Percentiles rank a stretch among this genome's conserved stretches.
phyloP scores from a whole-genome alignment of 176 grass and related monocot genomes.

The Luzula sylvatica region DNA sequence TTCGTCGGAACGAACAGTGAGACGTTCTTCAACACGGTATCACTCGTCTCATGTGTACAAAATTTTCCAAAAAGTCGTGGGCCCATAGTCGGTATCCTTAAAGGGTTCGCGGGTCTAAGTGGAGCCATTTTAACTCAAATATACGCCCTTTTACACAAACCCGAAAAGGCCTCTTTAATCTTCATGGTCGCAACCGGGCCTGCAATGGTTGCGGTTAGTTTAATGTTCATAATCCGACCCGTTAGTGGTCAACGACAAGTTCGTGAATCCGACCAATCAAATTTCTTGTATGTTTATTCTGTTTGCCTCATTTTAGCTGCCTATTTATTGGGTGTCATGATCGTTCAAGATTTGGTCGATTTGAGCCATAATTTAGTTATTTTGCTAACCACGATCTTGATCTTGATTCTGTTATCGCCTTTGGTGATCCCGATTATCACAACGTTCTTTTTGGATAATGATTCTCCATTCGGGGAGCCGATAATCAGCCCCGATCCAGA shows the following conservation, averaged over 20 bases:
- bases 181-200: slow-evolving; percentile 80
- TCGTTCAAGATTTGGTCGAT: slow-evolving; percentile 69
- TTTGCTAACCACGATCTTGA: slow-evolving; percentile 42
- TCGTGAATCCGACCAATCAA: slow-evolving; percentile 61
- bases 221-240: slow-evolving; percentile 87
- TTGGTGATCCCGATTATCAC: slow-evolving; percentile 49
- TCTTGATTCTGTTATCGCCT: slow-evolving; percentile 49
- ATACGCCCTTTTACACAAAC: slow-evolving; percentile 59
- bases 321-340: slow-evolving; percentile 78
- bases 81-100: slow-evolving; percentile 72
- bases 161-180: slow-evolving; percentile 51
- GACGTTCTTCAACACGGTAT: slow-evolving; percentile 78
- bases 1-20: slow-evolving; percentile 84
- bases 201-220: slow-evolving; percentile 52
- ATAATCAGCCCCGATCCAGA: slow-evolving; percentile 41
- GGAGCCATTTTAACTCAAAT: slow-evolving; percentile 76
- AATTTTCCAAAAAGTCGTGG: slow-evolving; percentile 91
- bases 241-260: slow-evolving; percentile 70
- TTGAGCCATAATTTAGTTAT: slow-evolving; percentile 30
- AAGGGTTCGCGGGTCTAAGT: slow-evolving; percentile 85
- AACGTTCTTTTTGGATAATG: slow-evolving; percentile 42
- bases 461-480: slow-evolving; percentile 48
- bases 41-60: slow-evolving; percentile 81
- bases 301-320: slow-evolving; percentile 78
- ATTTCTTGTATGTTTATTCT: slow-evolving; percentile 71